A percentile compares a stretch with the other conserved stretches of the same genome.
Conservation (phyloP, 768 basidiomycete genomes). For the Calocybe gangraenosa region DNA sequence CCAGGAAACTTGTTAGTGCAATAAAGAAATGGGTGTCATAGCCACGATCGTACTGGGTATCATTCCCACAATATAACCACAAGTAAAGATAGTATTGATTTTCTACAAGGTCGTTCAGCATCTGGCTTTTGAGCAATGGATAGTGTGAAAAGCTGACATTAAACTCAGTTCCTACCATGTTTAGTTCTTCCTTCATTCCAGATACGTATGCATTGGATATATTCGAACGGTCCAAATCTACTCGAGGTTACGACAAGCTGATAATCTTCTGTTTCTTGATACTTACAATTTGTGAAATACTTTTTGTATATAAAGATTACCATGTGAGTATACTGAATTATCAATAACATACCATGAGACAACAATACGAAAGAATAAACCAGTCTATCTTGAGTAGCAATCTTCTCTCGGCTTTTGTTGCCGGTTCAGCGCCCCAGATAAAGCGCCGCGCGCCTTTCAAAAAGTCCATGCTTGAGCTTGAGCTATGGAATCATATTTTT, state of each 20-base stretch:
- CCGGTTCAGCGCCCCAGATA: constrained; percentile 16
- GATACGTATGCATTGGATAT: constrained; percentile 75
- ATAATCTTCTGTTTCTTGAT: constrained; percentile 3
- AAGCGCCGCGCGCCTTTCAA: constrained; percentile 9
- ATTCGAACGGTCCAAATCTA: constrained; percentile 67
- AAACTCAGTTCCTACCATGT: constrained; percentile 60
- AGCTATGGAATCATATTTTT: too few relatives aligned
- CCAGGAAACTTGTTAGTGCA: neutral
- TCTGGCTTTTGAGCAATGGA: neutral
- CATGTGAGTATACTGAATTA: neutral
- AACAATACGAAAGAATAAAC: constrained; percentile 69
- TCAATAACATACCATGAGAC: constrained; percentile 50
- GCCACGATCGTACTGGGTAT: constrained; percentile 46
- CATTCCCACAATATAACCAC: constrained; percentile 74
- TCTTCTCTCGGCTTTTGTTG: constrained; percentile 32
- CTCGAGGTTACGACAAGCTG: constrained; percentile 4
- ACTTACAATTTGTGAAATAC: constrained; percentile 65
- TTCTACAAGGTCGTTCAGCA: constrained; percentile 30
- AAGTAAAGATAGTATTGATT: constrained; percentile 69
- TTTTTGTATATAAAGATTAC: constrained; percentile 18
- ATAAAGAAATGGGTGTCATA: neutral
- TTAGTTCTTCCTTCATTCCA: constrained; percentile 70
- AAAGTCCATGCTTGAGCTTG: constrained; percentile 2
- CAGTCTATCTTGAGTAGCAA: constrained; percentile 61
- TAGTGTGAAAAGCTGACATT: constrained; percentile 36